These are phyloP conservation scores for Fraxinus anomala DNA, from an alignment of 257 asterid species.

Conservation along the genomic window DNA sequence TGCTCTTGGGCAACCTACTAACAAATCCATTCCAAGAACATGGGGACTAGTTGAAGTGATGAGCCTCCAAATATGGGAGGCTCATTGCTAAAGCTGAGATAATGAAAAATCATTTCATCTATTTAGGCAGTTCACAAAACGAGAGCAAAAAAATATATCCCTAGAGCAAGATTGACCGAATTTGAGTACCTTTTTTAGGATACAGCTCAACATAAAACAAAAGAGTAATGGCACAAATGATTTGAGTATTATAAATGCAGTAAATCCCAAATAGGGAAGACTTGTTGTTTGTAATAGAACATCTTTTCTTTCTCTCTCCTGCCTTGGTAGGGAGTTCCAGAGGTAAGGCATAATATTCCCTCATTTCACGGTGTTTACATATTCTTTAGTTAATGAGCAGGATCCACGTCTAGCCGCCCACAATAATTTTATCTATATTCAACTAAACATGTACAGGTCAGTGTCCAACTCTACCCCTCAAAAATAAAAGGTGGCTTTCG, in stretches of 20 bases:
- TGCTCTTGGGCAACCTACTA: not conserved
- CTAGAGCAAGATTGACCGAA: not conserved
- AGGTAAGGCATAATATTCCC: too few species aligned
- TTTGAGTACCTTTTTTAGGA: not conserved
- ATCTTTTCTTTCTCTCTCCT: not conserved
- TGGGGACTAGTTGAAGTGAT: not conserved
- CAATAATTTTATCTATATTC: not conserved
- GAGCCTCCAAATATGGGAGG: not conserved
- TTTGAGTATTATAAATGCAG: not conserved
- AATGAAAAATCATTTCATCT: not conserved
- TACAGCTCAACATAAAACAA: not conserved
- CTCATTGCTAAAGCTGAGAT: not conserved
- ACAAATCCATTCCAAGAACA: not conserved
- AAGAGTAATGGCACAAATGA: not conserved
- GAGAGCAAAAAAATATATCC: too few species aligned
- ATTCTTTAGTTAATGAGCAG: not conserved
- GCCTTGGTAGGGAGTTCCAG: not conserved
- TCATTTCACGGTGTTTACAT: too few species aligned
- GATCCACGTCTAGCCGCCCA: not conserved
- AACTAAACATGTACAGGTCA: not conserved
- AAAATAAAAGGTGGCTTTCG: not conserved
- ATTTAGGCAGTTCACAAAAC: too few species aligned
- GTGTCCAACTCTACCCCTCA: not conserved
- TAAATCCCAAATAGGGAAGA: not conserved
- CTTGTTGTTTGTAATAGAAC: not conserved